A percentile compares a stretch with the other conserved stretches of the same genome.
These are phyloP conservation scores for Xylariaceae sp. DNA, from an alignment of 2,329 filamentous ascomycete genomes.

Conservation along the genomic window DNA sequence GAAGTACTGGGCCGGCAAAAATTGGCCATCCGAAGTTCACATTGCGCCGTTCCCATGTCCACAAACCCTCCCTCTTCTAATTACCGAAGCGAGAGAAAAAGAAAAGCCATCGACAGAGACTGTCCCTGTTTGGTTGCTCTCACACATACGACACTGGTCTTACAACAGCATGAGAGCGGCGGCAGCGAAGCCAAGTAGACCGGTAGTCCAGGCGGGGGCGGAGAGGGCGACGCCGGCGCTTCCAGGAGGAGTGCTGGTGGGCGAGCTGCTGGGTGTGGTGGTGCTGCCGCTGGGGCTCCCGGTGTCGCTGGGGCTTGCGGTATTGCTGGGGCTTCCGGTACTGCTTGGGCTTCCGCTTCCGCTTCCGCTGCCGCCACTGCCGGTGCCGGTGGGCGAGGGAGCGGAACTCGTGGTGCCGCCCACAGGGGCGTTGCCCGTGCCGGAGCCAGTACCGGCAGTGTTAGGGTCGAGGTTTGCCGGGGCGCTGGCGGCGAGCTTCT, in stretches of 20 bases:
- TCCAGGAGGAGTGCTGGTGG: conserved; percentile 5
- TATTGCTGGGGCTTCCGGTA: conserved; percentile 19
- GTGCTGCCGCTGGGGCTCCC: conserved; percentile 18
- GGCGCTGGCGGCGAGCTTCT: conserved; percentile 32
- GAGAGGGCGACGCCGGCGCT: conserved; percentile 26
- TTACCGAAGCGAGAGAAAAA: too few species aligned
- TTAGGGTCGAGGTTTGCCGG: conserved; percentile 30
- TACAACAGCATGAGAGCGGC: conserved; percentile 37
- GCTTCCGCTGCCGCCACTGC: too few species aligned
- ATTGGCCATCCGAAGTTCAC: too few species aligned
- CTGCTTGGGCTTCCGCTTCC: conserved; percentile 18
- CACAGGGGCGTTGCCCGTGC: neutral
- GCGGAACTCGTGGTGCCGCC: conserved; percentile 15
- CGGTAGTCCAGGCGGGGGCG: conserved; percentile 37
- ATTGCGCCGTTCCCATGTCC: too few species aligned
- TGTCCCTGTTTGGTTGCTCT: too few species aligned
- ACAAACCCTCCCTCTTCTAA: too few species aligned
- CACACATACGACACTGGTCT: too few species aligned
- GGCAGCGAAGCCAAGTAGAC: conserved; percentile 39
- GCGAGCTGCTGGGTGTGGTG: conserved; percentile 4
- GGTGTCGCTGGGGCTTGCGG: too few species aligned
- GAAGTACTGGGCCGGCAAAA: too few species aligned
- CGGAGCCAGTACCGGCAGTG: conserved; percentile 17
- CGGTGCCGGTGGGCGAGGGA: conserved; percentile 15
- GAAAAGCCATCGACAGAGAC: too few species aligned